These are phyloP conservation scores for Gossypium ekmanianum DNA, from an alignment of 345 rosid genomes.

Conservation along the genomic window DNA sequence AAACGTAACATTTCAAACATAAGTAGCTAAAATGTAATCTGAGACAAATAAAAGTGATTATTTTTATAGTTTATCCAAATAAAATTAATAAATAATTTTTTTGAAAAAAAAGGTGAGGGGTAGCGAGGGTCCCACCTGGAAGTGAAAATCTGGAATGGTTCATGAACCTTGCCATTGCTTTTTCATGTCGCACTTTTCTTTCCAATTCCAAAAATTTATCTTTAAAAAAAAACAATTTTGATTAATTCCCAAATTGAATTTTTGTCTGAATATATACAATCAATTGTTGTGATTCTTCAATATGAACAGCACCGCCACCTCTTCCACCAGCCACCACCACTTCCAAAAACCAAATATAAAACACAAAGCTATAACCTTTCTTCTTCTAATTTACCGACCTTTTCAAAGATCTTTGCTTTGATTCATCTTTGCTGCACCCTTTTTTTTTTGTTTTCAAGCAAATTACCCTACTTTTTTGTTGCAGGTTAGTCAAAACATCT, in stretches of 20 bases:
- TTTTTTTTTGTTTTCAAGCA: background rate
- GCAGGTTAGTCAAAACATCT: constrained; percentile 15
- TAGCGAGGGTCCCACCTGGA: constrained; percentile 20
- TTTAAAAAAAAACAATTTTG: background rate
- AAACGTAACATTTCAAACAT: too few relatives aligned
- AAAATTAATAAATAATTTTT: too few relatives aligned
- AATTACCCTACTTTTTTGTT: constrained; percentile 1
- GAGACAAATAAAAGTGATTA: too few relatives aligned
- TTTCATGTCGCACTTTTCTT: background rate
- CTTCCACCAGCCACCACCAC: background rate
- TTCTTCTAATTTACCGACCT: background rate
- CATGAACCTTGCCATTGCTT: constrained; percentile 28
- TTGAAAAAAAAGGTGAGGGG: background rate
- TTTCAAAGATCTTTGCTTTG: constrained; percentile 6
- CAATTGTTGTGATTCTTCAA: constrained; percentile 1
- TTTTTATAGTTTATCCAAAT: too few relatives aligned
- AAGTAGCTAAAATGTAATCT: too few relatives aligned
- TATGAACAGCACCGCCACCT: background rate
- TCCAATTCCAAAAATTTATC: background rate
- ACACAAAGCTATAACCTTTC: background rate
- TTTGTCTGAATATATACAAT: constrained; percentile 7
- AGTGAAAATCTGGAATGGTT: constrained; percentile 20
- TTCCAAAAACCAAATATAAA: background rate
- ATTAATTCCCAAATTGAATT: background rate
- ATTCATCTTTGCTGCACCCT: background rate